Conservation (phyloP, 2,329 filamentous ascomycete species). For the Penicillium palitans region DNA sequence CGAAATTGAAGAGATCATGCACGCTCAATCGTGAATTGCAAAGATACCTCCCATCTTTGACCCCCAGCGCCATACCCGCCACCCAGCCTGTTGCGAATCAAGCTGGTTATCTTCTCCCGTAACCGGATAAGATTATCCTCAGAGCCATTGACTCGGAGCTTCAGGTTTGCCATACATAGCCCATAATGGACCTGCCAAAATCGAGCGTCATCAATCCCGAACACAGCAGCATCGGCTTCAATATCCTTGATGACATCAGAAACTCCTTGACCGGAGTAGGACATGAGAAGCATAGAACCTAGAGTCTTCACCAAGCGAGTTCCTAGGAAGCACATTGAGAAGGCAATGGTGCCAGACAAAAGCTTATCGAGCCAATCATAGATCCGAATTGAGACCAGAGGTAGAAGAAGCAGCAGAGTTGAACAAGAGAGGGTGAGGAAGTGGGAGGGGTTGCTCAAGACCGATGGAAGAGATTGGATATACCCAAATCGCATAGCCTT, state of each 20-base stretch:
- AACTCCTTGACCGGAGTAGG: constrained; percentile 65
- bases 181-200: constrained; percentile 99
- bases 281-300: constrained; percentile 95
- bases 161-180: constrained; percentile 91
- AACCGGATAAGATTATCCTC: constrained; percentile 72
- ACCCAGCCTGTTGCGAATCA: constrained; percentile 82
- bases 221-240: constrained; percentile 73
- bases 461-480: constrained; percentile 75
- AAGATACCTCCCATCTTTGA: constrained; percentile 88
- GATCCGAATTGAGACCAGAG: constrained; percentile 75
- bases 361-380: constrained; percentile 81
- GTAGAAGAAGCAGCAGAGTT: constrained; percentile 73
- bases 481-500: constrained; percentile 86
- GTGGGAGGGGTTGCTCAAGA: constrained; percentile 94
- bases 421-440: constrained; percentile 90
- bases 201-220: constrained; percentile 80
- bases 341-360: constrained; percentile 76
- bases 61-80: constrained; percentile 80
- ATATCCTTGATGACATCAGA: constrained; percentile 81
- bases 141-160: constrained; percentile 69
- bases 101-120: constrained; percentile 70
- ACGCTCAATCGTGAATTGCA: constrained; percentile 68
- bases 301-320: constrained; percentile 80
- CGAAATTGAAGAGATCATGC: constrained; percentile 28
- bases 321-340: constrained; percentile 86